Evolutionary conservation across 306 rosid species (phyloP).

Genomic region (Ziziphus jujuba): DNA sequence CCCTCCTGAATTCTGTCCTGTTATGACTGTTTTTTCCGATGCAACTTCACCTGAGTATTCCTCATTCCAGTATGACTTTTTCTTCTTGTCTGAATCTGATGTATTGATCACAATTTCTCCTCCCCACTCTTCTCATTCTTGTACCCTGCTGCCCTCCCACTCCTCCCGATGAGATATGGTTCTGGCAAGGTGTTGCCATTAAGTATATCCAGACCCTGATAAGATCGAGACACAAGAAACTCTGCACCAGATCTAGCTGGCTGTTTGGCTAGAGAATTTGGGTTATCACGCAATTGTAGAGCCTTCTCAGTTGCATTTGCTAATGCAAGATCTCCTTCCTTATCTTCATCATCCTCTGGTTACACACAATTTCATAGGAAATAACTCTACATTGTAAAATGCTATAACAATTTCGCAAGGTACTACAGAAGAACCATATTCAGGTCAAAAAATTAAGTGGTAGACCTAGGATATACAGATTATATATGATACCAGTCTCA

Average conservation of each 20-base stretch:
- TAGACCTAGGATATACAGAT: not conserved
- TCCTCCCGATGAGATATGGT: constrained; percentile 58
- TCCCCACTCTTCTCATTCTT: constrained; percentile 43
- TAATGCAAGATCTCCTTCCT: constrained; percentile 50
- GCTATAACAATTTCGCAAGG: not conserved
- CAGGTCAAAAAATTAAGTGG: not conserved
- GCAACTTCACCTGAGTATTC: too few species aligned
- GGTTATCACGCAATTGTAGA: constrained; percentile 58
- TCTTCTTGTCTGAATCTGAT: too few species aligned
- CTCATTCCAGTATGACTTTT: too few species aligned
- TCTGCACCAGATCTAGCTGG: constrained; percentile 73
- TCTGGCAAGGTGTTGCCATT: constrained; percentile 47
- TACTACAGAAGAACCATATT: not conserved
- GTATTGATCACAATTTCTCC: constrained; percentile 1
- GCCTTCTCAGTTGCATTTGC: constrained; percentile 69
- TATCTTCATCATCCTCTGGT: constrained; percentile 56
- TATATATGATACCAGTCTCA: not conserved
- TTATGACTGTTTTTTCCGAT: too few species aligned
- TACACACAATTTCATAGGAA: constrained; percentile 3
- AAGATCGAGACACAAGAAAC: constrained; percentile 66
- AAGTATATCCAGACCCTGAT: constrained; percentile 69
- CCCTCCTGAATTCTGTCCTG: too few species aligned
- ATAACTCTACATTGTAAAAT: not conserved
- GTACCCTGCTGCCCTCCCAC: constrained; percentile 73
- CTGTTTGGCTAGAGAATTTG: constrained; percentile 47